A percentile compares a stretch with the other conserved stretches of the same genome.
Evolutionary conservation across 306 rosid genomes (phyloP).

Genomic region (Trifolium subterraneum): DNA sequence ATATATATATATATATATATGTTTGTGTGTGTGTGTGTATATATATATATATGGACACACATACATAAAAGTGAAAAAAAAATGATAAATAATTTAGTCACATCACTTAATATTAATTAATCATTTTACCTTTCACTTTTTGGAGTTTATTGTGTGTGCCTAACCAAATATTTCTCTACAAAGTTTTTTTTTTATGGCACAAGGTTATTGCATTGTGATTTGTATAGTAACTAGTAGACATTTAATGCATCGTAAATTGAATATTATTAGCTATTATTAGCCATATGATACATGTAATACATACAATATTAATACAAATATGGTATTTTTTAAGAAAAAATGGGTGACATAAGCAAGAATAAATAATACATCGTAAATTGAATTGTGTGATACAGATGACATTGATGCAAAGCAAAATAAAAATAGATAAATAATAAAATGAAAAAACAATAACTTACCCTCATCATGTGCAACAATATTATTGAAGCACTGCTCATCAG

Average conservation of each 20-base stretch:
- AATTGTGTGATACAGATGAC: not conserved
- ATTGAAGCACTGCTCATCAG: constrained; percentile 50
- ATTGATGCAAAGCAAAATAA: constrained; percentile 17
- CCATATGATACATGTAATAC: not conserved
- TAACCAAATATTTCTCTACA: too few species aligned
- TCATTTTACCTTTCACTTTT: too few species aligned
- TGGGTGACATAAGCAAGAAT: not conserved
- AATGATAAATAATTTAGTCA: too few species aligned
- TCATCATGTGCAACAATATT: constrained; percentile 53
- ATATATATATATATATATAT: too few species aligned
- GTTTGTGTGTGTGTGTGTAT: too few species aligned
- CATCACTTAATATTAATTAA: too few species aligned
- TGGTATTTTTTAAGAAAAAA: not conserved
- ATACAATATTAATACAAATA: not conserved
- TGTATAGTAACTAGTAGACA: not conserved
- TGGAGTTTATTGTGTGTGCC: too few species aligned
- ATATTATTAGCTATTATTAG: not conserved
- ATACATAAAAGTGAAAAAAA: too few species aligned
- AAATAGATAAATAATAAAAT: constrained; percentile 21
- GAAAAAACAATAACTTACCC: constrained; percentile 47
- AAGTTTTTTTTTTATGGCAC: too few species aligned
- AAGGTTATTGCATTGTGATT: not conserved
- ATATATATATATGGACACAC: too few species aligned
- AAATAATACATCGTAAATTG: not conserved
- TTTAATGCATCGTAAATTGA: not conserved